A percentile compares a stretch with the other conserved stretches of the same genome.
phyloP scores from a whole-genome alignment of 2,329 filamentous ascomycete genomes.

The Clarireedia sp. region DNA sequence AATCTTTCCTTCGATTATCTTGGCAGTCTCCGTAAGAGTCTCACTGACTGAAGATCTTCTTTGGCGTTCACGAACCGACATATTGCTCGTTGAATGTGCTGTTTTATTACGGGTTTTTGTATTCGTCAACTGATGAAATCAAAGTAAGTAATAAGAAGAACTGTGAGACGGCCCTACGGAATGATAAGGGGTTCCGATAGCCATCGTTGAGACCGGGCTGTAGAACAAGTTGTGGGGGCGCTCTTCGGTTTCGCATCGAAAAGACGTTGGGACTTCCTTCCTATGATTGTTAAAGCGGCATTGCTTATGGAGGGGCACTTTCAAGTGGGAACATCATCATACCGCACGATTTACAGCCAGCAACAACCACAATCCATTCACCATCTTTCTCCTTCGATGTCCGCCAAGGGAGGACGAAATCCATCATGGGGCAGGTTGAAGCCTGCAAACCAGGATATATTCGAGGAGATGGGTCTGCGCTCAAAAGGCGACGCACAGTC shows the following conservation, averaged over 20 bases:
- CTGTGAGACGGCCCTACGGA: not conserved
- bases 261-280: not conserved
- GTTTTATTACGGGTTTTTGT: too few species aligned
- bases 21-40: slow-evolving; percentile 18
- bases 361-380: not conserved
- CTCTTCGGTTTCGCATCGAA: not conserved
- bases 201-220: not conserved
- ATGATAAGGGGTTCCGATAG: too few species aligned
- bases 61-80: slow-evolving; percentile 26
- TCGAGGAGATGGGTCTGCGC: slow-evolving; percentile 76
- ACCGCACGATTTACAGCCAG: not conserved
- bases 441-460: slow-evolving; percentile 64
- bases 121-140: not conserved
- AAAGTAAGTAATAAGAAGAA: not conserved
- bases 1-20: slow-evolving; percentile 27
- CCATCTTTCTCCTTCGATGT: slow-evolving; percentile 17
- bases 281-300: not conserved
- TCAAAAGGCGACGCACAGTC: slow-evolving; percentile 88
- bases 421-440: slow-evolving; percentile 63
- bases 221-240: not conserved
- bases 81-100: not conserved
- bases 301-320: not conserved
- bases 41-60: slow-evolving; percentile 22
- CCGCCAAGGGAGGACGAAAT: slow-evolving; percentile 29
- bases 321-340: not conserved